Evolutionary conservation across 208 protist species (phyloP), one percentile per base, ranked within the genome.

Genomic region (Acanthamoeba royreba): DNA sequence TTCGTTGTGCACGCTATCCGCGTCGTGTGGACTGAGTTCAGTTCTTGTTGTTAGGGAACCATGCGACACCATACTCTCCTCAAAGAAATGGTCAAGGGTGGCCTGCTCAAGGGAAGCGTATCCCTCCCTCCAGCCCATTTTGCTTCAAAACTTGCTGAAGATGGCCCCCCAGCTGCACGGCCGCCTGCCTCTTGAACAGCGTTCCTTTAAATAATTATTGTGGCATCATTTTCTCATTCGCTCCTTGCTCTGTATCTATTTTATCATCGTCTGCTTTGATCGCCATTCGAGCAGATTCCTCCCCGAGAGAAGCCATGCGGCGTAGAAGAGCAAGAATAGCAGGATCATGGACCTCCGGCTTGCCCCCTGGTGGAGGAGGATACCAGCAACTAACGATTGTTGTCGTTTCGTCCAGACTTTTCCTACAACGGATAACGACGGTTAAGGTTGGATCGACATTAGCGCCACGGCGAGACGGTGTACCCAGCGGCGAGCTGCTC

Each of bases 331-430:
- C n/a, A 25, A 77, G 66, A 22, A 77, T 28, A 3, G 8, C 7
- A 11, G n/a, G 33, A 45, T 87, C 77, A 45, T 87, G 77, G 5
- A 28, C 28, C 43, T 91, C 85, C 4, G 31, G 28, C 35, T 91
- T 91, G n/a, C 85, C 85, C 17, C 85, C 85, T 19, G 25, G 52
- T 31, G 85, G 85, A 2, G 85, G 53, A 74, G 85, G 85, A 40
- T 91, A 91, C 85, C 85, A 91, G 28, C 85, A 91, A 33, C 85
- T 91, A 25, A 74, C 9, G 4, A 91, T 31, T 4, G 9, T 77
- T 38, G 66, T 77, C 22, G 66, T 77, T 15, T 43, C 66, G 9
- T 38, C 66, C 35, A 77, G 8, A 3, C 9, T 22, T 38, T 45
- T 43, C 7, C 66, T 77, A 38, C 58, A 31, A 8, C 58, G 25